A percentile compares a stretch with the other conserved stretches of the same genome.
Conservation (phyloP, 305 asterid species). For the Ajuga reptans region DNA sequence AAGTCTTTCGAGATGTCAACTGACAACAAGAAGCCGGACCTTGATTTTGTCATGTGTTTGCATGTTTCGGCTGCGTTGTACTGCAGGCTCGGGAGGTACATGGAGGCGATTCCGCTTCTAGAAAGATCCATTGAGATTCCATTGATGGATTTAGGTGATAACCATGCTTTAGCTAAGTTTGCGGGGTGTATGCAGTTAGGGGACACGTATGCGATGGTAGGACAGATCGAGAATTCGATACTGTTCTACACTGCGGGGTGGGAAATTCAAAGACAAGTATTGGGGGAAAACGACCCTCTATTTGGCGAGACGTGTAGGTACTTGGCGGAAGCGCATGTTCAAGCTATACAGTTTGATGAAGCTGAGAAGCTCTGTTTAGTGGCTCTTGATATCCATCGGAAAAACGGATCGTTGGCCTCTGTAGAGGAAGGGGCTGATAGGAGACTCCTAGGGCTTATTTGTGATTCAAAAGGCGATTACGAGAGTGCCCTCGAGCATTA, state of each 20-base stretch:
- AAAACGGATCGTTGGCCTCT: constrained; percentile 37
- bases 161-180: constrained; percentile 85
- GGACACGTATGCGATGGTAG: constrained; percentile 80
- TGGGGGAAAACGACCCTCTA: constrained; percentile 72
- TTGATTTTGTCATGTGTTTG: constrained; percentile 75
- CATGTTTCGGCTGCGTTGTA: constrained; percentile 67
- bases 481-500: constrained; percentile 86
- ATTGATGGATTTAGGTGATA: constrained; percentile 58
- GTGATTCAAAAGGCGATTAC: constrained; percentile 74
- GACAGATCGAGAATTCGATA: constrained; percentile 75
- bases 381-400: constrained; percentile 71
- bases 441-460: constrained; percentile 74
- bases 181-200: constrained; percentile 97
- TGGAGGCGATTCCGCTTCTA: constrained; percentile 66
- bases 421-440: constrained; percentile 85
- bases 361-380: constrained; percentile 66
- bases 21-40: constrained; percentile 36
- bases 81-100: constrained; percentile 51
- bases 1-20: constrained; percentile 45
- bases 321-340: constrained; percentile 90
- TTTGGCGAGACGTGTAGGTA: constrained; percentile 86
- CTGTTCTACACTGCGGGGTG: constrained; percentile 65
- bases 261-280: constrained; percentile 71
- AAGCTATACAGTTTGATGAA: constrained; percentile 78
- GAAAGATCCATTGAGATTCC: constrained; percentile 77